Evolutionary conservation across 805 yeast species (phyloP), one percentile per base, ranked within the genome.

Genomic region (Candida parachauliodes): DNA sequence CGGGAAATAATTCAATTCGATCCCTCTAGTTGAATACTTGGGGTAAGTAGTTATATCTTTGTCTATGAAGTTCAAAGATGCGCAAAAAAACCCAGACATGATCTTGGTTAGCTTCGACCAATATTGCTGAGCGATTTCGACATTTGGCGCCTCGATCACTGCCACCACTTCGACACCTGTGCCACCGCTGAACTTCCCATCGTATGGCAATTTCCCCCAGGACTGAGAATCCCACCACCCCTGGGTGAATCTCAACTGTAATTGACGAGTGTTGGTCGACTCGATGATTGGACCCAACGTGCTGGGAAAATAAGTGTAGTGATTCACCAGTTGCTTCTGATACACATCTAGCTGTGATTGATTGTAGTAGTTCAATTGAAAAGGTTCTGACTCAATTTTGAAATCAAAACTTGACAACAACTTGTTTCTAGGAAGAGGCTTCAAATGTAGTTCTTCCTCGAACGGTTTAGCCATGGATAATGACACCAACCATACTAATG

Each of bases 111-210:
- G 66, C 37, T 70, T 65, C 42, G 63, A 69, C 98, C 98, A 93
- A 30, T 75, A 67, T 5, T 57, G 48, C 45, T 74, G 70, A 2
- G 91, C 93, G 3, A 65, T 74, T 1, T 63, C 68, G 32, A 74
- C 62, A 17, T 67, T 49, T 1, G 55, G 60, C 0, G 91, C 89
- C 50, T 82, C 91, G 19, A 93, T 73, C 27, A 79, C 70, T 0
- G 97, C 89, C 88, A 95, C 88, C 8, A 93, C 52, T 59, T 93
- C 98, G 11, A 91, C 95, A 32, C 98, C 98, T 2, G 91, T 83
- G 2, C 98, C 98, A 21, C 98, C 98, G 36, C 88, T 72, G 39
- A 62, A 63, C 9, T 59, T 52, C 1, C 98, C 98, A 46, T 77
- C 63, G 32, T 65, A 61, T 0, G 97, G 96, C 28, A 87, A 68